Percentiles rank a stretch among this genome's conserved stretches.
phyloP scores from a whole-genome alignment of 352 stramenopile genomes.

The Phytophthora melonis region DNA sequence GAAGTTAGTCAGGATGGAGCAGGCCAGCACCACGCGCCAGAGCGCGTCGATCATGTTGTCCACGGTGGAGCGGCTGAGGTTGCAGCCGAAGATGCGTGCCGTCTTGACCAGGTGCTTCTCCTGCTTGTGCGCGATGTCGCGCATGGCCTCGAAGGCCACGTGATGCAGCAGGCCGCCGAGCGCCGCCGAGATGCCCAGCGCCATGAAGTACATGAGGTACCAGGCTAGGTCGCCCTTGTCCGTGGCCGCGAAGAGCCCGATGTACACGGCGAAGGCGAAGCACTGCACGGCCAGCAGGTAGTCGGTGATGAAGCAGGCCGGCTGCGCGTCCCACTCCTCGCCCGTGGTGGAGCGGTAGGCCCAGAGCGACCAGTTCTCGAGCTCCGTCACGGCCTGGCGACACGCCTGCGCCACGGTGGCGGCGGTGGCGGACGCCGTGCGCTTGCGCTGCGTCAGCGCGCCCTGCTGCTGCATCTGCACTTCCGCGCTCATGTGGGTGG shows the following conservation, averaged over 20 bases:
- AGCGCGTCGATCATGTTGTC: constrained; percentile 78
- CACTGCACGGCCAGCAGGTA: constrained; percentile 87
- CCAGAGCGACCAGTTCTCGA: constrained; percentile 86
- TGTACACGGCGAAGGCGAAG: constrained; percentile 84
- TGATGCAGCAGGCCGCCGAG: constrained; percentile 86
- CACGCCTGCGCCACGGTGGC: constrained; percentile 61
- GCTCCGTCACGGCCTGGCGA: constrained; percentile 70
- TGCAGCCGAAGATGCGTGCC: constrained; percentile 76
- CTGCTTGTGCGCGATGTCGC: constrained; percentile 76
- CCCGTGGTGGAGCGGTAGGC: constrained; percentile 77
- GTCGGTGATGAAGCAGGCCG: constrained; percentile 90
- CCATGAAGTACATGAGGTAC: constrained; percentile 91
- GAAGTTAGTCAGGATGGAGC: constrained; percentile 89
- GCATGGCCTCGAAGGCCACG: constrained; percentile 81
- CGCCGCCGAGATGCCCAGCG: constrained; percentile 79
- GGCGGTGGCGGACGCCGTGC: constrained; percentile 30
- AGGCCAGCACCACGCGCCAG: constrained; percentile 86
- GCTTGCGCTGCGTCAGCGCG: constrained; percentile 27
- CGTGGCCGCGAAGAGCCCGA: constrained; percentile 71
- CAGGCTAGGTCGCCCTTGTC: constrained; percentile 65
- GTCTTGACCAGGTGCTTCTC: constrained; percentile 72
- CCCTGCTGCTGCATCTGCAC: constrained; percentile 18
- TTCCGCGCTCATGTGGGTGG: constrained; percentile 12
- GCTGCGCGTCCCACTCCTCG: constrained; percentile 88
- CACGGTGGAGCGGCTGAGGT: constrained; percentile 74